Percentiles rank a stretch among this genome's conserved stretches.
phyloP scores from a whole-genome alignment of 306 rosid species.

The Ormosia emarginata region DNA sequence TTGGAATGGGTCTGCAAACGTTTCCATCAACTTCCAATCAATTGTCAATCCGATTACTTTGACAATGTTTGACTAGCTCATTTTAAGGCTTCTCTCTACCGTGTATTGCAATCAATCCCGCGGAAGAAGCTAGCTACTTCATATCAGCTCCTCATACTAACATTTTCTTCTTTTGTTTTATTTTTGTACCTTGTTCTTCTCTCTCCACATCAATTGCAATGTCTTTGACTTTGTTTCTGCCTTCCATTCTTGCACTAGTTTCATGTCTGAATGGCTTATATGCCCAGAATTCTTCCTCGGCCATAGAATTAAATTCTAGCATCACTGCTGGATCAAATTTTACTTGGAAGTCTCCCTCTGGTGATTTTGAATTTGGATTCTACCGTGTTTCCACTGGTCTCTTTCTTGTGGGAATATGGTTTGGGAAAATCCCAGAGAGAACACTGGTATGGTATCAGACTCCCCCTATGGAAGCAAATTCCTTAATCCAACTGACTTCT shows the following conservation, averaged over 20 bases:
- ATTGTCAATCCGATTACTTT: too few relatives aligned
- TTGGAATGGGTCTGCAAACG: too few relatives aligned
- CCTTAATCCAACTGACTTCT: constrained; percentile 15
- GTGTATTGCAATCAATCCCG: too few relatives aligned
- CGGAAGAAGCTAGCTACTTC: too few relatives aligned
- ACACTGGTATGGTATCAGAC: constrained; percentile 35
- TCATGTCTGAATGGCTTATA: background rate
- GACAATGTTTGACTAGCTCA: too few relatives aligned
- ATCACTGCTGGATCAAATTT: constrained; percentile 35
- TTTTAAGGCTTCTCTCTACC: too few relatives aligned
- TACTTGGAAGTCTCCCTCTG: constrained; percentile 26
- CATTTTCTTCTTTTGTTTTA: background rate
- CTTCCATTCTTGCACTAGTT: background rate
- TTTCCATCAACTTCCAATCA: too few relatives aligned
- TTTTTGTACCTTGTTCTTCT: background rate
- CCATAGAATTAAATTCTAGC: background rate
- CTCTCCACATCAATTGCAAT: constrained; percentile 7
- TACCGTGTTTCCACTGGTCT: background rate
- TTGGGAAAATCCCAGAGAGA: constrained; percentile 21
- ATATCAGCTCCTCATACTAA: too few relatives aligned
- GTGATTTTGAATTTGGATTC: constrained; percentile 42
- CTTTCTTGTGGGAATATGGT: constrained; percentile 33
- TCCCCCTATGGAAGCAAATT: constrained; percentile 12
- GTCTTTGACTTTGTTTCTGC: background rate
- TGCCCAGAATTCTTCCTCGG: constrained; percentile 11